Evolutionary conservation across 768 basidiomycete genomes (phyloP).

Genomic region (Lentinula sp.): DNA sequence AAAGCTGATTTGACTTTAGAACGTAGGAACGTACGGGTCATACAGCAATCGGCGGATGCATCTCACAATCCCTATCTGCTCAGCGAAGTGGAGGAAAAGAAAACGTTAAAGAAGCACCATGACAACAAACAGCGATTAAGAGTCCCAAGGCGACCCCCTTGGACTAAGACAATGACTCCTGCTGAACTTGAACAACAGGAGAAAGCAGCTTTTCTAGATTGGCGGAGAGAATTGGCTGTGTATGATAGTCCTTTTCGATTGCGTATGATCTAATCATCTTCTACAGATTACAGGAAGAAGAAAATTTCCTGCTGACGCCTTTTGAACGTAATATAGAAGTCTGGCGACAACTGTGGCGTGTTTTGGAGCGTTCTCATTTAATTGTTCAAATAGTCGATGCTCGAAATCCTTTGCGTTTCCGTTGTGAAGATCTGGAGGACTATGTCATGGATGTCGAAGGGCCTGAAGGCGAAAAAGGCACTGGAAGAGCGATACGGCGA

Average conservation of each 20-base stretch:
- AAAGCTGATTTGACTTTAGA: constrained; percentile 35
- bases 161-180: constrained; percentile 77
- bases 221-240: constrained; percentile 90
- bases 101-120: constrained; percentile 64
- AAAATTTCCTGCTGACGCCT: constrained; percentile 86
- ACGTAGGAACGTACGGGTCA: constrained; percentile 74
- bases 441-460: constrained; percentile 86
- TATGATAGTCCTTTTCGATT: constrained; percentile 33
- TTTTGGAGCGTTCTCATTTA: constrained; percentile 90
- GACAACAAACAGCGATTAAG: constrained; percentile 70
- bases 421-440: constrained; percentile 85
- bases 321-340: constrained; percentile 98
- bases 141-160: constrained; percentile 85
- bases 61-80: constrained; percentile 84
- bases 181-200: constrained; percentile 84
- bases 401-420: constrained; percentile 87
- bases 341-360: constrained; percentile 97
- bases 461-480: constrained; percentile 73
- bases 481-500: constrained; percentile 65
- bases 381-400: constrained; percentile 96
- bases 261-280: background rate
- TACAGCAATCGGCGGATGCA: constrained; percentile 47
- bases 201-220: constrained; percentile 85
- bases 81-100: constrained; percentile 74
- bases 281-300: constrained; percentile 76